A percentile compares a stretch with the other conserved stretches of the same genome.
phyloP scores from a whole-genome alignment of 164 flowering plant genomes.

The Hamamelis virginiana region DNA sequence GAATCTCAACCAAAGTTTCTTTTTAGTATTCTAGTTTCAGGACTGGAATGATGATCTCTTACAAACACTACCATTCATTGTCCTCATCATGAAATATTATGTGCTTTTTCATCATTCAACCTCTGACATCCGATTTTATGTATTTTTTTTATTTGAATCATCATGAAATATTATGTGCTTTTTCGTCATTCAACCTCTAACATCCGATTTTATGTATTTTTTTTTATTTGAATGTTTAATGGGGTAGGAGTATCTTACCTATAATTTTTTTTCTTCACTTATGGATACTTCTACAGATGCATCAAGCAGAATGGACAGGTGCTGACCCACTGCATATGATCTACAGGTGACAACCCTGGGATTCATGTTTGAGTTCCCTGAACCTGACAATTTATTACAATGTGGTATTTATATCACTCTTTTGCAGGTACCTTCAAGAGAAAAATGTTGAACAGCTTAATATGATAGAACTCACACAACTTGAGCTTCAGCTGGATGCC shows the following conservation, averaged over 20 bases:
- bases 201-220: no score
- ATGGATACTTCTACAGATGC: not conserved
- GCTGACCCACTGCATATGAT: not conserved
- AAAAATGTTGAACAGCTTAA: constrained; percentile 7
- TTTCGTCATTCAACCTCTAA: no score
- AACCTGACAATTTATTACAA: not conserved
- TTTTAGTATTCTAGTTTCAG: no score
- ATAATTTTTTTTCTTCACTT: not conserved
- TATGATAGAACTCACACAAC: constrained; percentile 5
- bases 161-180: no score
- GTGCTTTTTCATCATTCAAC: not conserved
- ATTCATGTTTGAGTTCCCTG: no score
- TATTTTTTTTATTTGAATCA: not conserved
- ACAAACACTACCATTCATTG: no score
- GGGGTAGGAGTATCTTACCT: not conserved
- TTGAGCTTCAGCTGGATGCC: constrained; percentile 10
- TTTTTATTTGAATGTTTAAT: no score
- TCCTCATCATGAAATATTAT: no score
- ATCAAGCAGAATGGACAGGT: not conserved
- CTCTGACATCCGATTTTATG: not conserved
- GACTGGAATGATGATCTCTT: no score
- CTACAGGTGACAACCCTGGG: not conserved
- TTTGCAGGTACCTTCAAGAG: constrained; percentile 12
- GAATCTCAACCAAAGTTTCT: no score
- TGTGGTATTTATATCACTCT: not conserved